Evolutionary conservation across 1,284 basidiomycete genomes (phyloP).

Genomic region (Cutaneotrichosporon sp.): DNA sequence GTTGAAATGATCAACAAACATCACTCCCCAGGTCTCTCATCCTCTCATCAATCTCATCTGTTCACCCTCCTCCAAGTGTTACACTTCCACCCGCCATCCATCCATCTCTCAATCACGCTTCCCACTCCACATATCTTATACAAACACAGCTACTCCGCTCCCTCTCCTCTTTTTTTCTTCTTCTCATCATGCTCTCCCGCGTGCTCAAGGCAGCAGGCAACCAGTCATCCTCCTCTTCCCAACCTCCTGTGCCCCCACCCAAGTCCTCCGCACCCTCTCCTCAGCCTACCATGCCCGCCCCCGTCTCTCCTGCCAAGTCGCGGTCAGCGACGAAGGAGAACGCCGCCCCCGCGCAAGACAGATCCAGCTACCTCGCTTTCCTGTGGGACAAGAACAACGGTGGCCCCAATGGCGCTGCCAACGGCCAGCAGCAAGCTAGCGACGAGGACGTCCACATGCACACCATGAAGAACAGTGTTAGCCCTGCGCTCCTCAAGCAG

Average conservation of each 20-base stretch:
- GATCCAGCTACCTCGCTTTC: conserved; percentile 45
- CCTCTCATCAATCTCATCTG: conserved; percentile 7
- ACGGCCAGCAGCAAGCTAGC: conserved; percentile 18
- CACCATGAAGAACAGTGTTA: conserved; percentile 44
- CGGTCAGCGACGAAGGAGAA: conserved; percentile 27
- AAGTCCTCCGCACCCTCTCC: background rate
- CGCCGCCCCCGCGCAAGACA: conserved; percentile 21
- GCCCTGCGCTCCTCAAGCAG: conserved; percentile 54
- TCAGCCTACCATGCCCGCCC: conserved; percentile 14
- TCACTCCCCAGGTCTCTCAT: conserved; percentile 1
- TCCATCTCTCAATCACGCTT: background rate
- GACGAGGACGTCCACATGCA: conserved; percentile 48
- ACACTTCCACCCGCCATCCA: background rate
- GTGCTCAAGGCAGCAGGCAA: conserved; percentile 12
- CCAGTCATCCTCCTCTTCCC: conserved; percentile 15
- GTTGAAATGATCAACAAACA: conserved; percentile 9
- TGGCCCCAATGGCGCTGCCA: no score
- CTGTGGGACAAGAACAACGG: conserved; percentile 31
- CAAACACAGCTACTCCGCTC: no score
- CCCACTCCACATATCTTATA: no score
- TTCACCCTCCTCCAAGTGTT: background rate
- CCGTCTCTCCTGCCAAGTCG: conserved; percentile 31
- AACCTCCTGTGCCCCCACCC: conserved; percentile 6
- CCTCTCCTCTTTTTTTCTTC: background rate
- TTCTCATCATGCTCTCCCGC: conserved; percentile 10